Conservation (phyloP, 176 grass and related monocot species). For the maize (Zea mays) region DNA sequence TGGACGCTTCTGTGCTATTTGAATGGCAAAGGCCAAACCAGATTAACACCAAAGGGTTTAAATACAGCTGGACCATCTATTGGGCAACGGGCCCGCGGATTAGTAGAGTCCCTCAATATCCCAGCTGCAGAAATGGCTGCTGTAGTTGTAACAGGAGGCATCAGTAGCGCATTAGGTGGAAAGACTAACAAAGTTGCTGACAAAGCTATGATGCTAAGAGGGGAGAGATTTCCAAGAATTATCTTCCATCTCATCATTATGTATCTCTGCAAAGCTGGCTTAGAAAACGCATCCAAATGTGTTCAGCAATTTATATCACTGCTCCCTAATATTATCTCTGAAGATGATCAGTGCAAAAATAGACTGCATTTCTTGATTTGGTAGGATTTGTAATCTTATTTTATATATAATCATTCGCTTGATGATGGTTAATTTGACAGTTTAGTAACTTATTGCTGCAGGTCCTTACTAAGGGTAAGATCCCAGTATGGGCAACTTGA, state of each 20-base stretch:
- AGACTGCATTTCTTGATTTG: constrained; percentile 89
- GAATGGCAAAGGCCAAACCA: constrained; percentile 77
- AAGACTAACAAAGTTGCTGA: constrained; percentile 76
- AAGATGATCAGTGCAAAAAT: constrained; percentile 89
- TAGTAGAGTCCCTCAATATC: constrained; percentile 97
- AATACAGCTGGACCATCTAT: constrained; percentile 66
- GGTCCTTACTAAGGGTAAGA: constrained; percentile 82
- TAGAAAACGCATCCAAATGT: constrained; percentile 75
- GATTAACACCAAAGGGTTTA: constrained; percentile 55
- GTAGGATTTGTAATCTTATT: constrained; percentile 40
- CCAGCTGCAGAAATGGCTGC: constrained; percentile 98
- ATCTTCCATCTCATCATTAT: constrained; percentile 83
- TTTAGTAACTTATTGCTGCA: constrained; percentile 50
- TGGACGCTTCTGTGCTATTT: constrained; percentile 76
- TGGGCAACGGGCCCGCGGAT: constrained; percentile 85
- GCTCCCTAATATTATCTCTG: constrained; percentile 73
- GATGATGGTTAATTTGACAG: constrained; percentile 13
- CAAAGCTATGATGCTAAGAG: constrained; percentile 94
- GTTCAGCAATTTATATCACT: constrained; percentile 85
- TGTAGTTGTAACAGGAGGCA: constrained; percentile 93
- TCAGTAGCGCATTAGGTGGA: constrained; percentile 69
- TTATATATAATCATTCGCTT: neutral
- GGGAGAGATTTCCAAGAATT: constrained; percentile 83
- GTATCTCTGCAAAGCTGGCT: constrained; percentile 91
- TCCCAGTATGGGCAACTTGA: constrained; percentile 73